Conservation (phyloP, 495 filamentous ascomycete species). For the Daldinia caldariorum region DNA sequence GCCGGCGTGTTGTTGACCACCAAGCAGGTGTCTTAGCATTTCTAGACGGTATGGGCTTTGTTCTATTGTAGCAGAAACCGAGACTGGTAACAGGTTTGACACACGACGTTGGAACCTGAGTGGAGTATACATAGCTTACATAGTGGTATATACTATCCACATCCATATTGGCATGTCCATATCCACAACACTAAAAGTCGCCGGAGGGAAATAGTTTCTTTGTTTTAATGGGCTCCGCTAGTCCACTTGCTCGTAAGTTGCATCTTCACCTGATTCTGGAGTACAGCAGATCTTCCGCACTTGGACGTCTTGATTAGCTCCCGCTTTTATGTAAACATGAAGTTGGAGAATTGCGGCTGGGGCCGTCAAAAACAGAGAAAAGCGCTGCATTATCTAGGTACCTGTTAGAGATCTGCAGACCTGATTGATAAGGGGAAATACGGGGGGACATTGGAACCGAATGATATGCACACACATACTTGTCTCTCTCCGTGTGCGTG, state of each 20-base stretch:
- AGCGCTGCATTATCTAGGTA: constrained; percentile 4
- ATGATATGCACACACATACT: constrained; percentile 15
- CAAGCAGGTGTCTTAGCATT: neutral
- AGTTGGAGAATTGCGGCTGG: constrained; percentile 9
- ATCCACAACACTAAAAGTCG: constrained; percentile 26
- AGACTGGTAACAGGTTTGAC: constrained; percentile 35
- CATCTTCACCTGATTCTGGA: constrained; percentile 25
- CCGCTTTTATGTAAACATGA: constrained; percentile 22
- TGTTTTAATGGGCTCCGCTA: constrained; percentile 23
- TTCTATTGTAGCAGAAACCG: constrained; percentile 23
- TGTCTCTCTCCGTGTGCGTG: neutral
- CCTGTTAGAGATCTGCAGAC: constrained; percentile 7
- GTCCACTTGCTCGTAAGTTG: constrained; percentile 11
- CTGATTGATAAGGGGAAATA: constrained; percentile 19
- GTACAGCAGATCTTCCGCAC: constrained; percentile 39
- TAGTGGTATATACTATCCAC: constrained; percentile 8
- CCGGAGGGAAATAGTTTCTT: constrained; percentile 18
- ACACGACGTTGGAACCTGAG: constrained; percentile 24
- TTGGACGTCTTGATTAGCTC: constrained; percentile 30
- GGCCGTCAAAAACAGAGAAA: constrained; percentile 11
- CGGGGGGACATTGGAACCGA: constrained; percentile 6
- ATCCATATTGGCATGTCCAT: neutral
- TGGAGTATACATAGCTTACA: constrained; percentile 29
- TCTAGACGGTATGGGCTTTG: constrained; percentile 8
- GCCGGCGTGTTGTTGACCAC: neutral